Percentiles rank a stretch among this genome's conserved stretches.
Evolutionary conservation across 2,329 filamentous ascomycete genomes (phyloP).

Genomic region (Monosporascus cannonballus): DNA sequence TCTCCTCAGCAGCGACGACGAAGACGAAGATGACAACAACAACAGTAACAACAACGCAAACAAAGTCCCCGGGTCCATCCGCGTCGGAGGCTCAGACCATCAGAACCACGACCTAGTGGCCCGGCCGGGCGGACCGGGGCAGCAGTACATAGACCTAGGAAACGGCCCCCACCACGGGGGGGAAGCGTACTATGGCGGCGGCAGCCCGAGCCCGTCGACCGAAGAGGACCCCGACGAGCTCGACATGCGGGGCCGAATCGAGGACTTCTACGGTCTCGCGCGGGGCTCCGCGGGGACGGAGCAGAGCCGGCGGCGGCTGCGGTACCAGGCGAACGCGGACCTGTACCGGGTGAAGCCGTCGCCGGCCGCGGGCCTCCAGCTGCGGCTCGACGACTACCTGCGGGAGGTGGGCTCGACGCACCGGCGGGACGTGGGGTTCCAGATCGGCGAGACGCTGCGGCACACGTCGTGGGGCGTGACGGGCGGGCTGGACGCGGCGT

Average conservation of each 20-base stretch:
- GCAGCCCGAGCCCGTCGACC: too few relatives aligned
- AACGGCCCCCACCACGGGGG: too few relatives aligned
- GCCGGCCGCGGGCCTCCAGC: slow-evolving; percentile 4
- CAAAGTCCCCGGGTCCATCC: background rate
- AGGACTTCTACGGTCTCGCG: background rate
- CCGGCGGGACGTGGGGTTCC: background rate
- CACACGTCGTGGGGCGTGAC: background rate
- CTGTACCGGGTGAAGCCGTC: background rate
- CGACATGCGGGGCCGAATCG: background rate
- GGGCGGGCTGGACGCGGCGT: background rate
- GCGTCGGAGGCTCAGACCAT: background rate
- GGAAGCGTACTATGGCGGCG: too few relatives aligned
- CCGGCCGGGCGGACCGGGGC: too few relatives aligned
- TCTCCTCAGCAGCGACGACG: background rate
- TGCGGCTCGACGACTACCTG: slow-evolving; percentile 6
- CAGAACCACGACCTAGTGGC: background rate
- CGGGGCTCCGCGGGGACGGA: background rate
- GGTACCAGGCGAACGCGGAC: slow-evolving; percentile 1
- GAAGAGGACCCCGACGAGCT: too few relatives aligned
- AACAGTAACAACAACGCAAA: background rate
- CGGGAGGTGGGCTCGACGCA: background rate
- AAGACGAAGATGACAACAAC: background rate
- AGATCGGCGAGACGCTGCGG: background rate
- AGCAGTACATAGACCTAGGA: too few relatives aligned
- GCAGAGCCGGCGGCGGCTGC: background rate